Base-by-base conservation (phyloP, 345 rosid genomes). In the Populus alba region DNA sequence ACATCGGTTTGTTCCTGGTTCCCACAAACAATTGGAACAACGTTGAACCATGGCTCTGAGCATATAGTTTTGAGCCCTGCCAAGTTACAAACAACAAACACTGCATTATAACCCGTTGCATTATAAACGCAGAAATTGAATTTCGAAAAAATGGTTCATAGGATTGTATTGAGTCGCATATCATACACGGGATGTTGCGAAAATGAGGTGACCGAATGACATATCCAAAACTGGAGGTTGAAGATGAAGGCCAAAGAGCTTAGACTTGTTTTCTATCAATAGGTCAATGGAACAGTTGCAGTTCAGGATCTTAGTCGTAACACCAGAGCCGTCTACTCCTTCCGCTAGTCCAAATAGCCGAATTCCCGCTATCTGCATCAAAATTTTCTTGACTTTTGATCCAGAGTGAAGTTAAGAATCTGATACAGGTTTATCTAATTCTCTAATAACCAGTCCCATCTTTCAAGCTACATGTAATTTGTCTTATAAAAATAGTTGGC, bases 261-360 rank as follows among this genome's bases (percentile, higher is more conserved):
- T 90, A 38, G 98, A 95, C 39, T 87, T 88, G 88, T 95, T 95
- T 57, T 95, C 95, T 8, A 95, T 82, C 3, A 83, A 13, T 4
- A 95, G 83, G 37, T 82, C 29, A 29, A 89, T 29, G 23, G 98
- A 88, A 51, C 85, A 88, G 79, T 93, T 95, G 88, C 87, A 89
- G 66, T 88, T 90, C 70, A 95, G 89, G 65, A 95, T 87, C 83
- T 89, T 90, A 25, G 98, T 91, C 2, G 91, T 49, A 8, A 89
- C 91, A 38, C 98, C 98, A 20, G 85, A 84, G 29, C 82, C 63
- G 75, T 93, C 98, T 55, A 93, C 92, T 55, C 97, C 97, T 89
- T 91, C 97, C 16, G 85, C 94, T 65, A 95, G 83, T 74, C 71
- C 85, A 51, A 93, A 95, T 67, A 85, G 70, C 15, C 79, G 71